phyloP scores from a whole-genome alignment of 202 grass and related monocot genomes.

The Miscanthus sacchariflorus region DNA sequence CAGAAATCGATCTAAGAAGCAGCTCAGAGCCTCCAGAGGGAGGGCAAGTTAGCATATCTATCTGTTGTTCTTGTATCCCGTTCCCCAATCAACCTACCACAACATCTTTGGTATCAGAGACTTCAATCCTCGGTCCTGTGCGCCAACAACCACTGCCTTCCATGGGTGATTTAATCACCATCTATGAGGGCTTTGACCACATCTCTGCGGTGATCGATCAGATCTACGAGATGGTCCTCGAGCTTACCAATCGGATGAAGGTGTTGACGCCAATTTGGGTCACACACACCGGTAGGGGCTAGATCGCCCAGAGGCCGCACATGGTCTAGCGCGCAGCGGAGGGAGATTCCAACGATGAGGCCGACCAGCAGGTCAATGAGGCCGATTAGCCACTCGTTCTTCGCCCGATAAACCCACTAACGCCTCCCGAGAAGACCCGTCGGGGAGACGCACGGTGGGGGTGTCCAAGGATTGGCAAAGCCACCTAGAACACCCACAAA shows the following conservation, averaged over 20 bases:
- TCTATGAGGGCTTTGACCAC: too few species aligned
- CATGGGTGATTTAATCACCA: background rate
- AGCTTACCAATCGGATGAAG: background rate
- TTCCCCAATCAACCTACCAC: background rate
- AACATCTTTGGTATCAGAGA: background rate
- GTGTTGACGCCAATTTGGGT: background rate
- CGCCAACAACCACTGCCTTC: too few species aligned
- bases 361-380: background rate
- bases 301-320: background rate
- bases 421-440: background rate
- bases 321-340: background rate
- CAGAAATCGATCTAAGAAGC: background rate
- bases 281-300: background rate
- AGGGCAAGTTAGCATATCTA: background rate
- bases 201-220: background rate
- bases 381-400: background rate
- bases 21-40: background rate
- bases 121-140: too few species aligned
- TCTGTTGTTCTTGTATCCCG: background rate
- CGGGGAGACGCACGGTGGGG: background rate
- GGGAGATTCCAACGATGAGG: background rate
- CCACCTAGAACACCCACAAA: background rate
- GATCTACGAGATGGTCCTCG: background rate
- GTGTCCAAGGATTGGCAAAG: background rate
- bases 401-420: background rate